Evolutionary conservation across 2,329 filamentous ascomycete species (phyloP).

Genomic region (Ascochyta rabiei): DNA sequence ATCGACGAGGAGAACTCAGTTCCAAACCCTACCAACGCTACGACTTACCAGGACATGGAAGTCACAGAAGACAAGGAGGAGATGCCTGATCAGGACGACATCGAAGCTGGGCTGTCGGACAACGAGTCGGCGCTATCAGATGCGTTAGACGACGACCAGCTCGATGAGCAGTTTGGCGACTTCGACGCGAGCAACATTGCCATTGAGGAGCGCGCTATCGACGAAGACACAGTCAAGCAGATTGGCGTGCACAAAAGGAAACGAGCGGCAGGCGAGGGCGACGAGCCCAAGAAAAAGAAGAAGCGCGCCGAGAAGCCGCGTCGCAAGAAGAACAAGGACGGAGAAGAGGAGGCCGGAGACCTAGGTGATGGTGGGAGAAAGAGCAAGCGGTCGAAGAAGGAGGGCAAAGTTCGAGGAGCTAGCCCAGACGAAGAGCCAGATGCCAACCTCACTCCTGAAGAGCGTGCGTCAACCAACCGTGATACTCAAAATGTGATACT

Average conservation of each 20-base stretch:
- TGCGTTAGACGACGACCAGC: conserved; percentile 66
- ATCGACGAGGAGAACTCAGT: conserved; percentile 57
- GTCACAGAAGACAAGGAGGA: conserved; percentile 48
- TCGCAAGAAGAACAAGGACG: conserved; percentile 57
- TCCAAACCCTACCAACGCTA: conserved; percentile 51
- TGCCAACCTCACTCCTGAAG: conserved; percentile 80
- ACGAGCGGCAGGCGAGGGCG: conserved; percentile 64
- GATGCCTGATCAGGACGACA: conserved; percentile 45
- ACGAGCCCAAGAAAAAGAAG: conserved; percentile 72
- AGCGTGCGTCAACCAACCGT: conserved; percentile 61
- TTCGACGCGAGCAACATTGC: conserved; percentile 67
- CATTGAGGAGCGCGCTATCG: conserved; percentile 66
- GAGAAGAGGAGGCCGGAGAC: conserved; percentile 55
- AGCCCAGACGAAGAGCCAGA: conserved; percentile 70
- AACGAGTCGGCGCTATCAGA: conserved; percentile 68
- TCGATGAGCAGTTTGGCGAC: conserved; percentile 60
- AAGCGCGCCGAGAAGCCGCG: conserved; percentile 62
- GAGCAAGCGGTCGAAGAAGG: conserved; percentile 55
- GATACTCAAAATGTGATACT: not conserved
- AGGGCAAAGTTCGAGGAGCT: conserved; percentile 43
- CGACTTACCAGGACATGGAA: conserved; percentile 55
- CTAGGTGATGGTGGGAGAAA: conserved; percentile 60
- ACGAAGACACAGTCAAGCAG: conserved; percentile 65
- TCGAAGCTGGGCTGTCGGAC: conserved; percentile 57
- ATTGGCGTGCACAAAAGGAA: conserved; percentile 69